Evolutionary conservation across 257 asterid genomes (phyloP).

Genomic region (Eustoma russellianum): DNA sequence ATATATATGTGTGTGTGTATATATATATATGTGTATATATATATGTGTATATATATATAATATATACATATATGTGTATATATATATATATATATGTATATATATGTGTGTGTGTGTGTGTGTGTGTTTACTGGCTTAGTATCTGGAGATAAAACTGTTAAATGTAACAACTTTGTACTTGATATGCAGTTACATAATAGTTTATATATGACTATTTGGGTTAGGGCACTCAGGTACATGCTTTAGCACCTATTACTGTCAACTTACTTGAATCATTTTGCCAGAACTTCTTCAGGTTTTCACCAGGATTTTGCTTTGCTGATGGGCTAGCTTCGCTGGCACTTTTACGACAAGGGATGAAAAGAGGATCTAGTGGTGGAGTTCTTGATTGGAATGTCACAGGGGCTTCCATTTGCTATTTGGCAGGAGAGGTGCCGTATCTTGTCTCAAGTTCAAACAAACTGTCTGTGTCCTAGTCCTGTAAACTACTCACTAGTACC

Average conservation of each 20-base stretch:
- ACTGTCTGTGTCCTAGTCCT: neutral
- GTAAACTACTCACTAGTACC: neutral
- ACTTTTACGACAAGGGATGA: slow-evolving; percentile 85
- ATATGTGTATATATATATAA: too few relatives aligned
- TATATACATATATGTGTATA: too few relatives aligned
- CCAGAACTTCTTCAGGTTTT: slow-evolving; percentile 87
- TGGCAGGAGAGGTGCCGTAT: slow-evolving; percentile 76
- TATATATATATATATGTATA: too few relatives aligned
- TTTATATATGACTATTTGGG: too few relatives aligned
- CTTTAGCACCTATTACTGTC: too few relatives aligned
- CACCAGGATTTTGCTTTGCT: slow-evolving; percentile 99
- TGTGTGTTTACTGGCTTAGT: too few relatives aligned
- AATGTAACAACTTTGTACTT: too few relatives aligned
- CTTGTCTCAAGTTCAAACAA: slow-evolving; percentile 17
- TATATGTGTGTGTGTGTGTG: too few relatives aligned
- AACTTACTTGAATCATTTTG: neutral
- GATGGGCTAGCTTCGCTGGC: slow-evolving; percentile 98
- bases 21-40: too few relatives aligned
- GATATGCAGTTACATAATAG: neutral
- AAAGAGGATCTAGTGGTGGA: slow-evolving; percentile 56
- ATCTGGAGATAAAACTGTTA: too few relatives aligned
- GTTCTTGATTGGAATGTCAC: slow-evolving; percentile 88
- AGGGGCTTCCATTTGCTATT: slow-evolving; percentile 81
- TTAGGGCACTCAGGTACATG: too few relatives aligned
- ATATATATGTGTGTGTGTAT: too few relatives aligned